Base-by-base conservation (phyloP, 1,284 basidiomycete species). In the Ustilago trichophora region DNA sequence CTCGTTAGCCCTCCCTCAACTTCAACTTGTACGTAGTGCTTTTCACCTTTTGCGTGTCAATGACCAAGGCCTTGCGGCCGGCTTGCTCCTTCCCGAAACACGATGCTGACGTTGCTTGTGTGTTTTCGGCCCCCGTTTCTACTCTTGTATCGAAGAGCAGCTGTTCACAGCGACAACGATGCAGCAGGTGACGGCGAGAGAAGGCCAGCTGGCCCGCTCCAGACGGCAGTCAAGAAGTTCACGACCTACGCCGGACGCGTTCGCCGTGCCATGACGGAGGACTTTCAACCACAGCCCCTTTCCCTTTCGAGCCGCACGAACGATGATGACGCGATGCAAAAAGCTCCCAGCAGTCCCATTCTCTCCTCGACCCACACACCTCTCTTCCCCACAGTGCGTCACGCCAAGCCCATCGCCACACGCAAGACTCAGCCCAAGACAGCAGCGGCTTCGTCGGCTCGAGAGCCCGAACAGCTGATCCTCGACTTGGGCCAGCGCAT, bases 401-500 rank as follows among this genome's bases (percentile, higher is more conserved):
- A 35, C 6, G 32, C 45, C 11, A 66, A 56, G 15, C 9, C 46
- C 10, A n/a, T 37, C 4, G 26, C 37, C 4, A 18, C 37, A n/a
- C 58, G 51, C 36, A 62, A 55, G 35, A 15, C 37, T 6, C 45
- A 43, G 4, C 15, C 44, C 8, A 69, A 64, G 26, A 11, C 54
- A 12, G 9, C 42, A n/a, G 5, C 40, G 11, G 22, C 44, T 0
- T 43, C 42, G 22, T 10, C 51, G n/a, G 9, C 15, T 6, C 48
- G 49, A 22, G 50, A 58, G 37, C 51, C 59, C 8, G 73, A 77
- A 38, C 75, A 77, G 47, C 52, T 77, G 35, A 70, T 74, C 16
- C 55, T 77, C 29, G 75, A 77, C 37, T 42, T 77, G 8, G 75
- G 75, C 5, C 75, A 77, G 50, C 60, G 53, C 22, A 72, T 74